Evolutionary conservation across 208 protist species (phyloP).

Genomic region (Vickermania spadyakhi): DNA sequence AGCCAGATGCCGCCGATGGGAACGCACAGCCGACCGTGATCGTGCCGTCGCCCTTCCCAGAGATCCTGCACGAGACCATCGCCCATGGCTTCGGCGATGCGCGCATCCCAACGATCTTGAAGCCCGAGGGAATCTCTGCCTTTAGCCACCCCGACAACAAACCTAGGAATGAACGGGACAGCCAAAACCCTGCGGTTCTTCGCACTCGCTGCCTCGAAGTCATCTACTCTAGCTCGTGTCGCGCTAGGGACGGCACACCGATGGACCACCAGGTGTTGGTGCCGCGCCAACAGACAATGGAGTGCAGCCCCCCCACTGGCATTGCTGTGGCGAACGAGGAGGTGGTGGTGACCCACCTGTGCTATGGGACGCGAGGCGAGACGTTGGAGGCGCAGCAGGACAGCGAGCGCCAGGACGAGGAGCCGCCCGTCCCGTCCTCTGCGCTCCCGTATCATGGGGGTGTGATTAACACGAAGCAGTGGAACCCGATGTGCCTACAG

Average conservation of each 20-base stretch:
- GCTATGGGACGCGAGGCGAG: neutral
- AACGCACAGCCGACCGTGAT: too few relatives aligned
- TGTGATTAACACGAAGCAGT: neutral
- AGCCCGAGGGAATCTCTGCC: too few relatives aligned
- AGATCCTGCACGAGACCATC: too few relatives aligned
- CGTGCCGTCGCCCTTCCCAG: too few relatives aligned
- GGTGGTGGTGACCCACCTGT: neutral
- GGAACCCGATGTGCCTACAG: constrained; percentile 2
- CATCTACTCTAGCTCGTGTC: neutral
- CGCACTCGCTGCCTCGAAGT: neutral
- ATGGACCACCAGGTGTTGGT: neutral
- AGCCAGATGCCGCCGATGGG: too few relatives aligned
- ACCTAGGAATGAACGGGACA: too few relatives aligned
- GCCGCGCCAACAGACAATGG: neutral
- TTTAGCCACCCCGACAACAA: too few relatives aligned
- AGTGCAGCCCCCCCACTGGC: neutral
- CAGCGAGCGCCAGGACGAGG: constrained; percentile 4
- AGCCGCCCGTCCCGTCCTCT: neutral
- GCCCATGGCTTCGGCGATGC: too few relatives aligned
- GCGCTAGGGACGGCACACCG: neutral
- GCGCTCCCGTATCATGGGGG: neutral
- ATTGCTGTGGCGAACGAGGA: neutral
- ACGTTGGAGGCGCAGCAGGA: constrained; percentile 6
- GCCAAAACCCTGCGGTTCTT: too few relatives aligned
- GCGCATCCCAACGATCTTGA: too few relatives aligned